Conservation (phyloP, 441 rosid genomes). For the Capsella rubella region DNA sequence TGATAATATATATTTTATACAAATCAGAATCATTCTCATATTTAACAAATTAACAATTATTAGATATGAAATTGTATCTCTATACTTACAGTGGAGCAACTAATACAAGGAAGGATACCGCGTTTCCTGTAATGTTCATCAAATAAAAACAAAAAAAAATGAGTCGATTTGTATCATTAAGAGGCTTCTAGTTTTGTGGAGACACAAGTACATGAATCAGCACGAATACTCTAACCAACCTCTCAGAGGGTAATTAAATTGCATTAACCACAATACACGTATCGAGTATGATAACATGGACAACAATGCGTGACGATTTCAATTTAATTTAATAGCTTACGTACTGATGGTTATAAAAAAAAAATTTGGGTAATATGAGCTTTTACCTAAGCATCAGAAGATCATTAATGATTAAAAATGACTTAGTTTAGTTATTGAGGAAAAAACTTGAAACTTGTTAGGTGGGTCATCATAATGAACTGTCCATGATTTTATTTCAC, state of each 20-base stretch:
- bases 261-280: constrained; percentile 38
- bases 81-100: constrained; percentile 84
- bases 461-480: constrained; percentile 37
- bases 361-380: constrained; percentile 15
- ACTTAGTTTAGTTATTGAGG: constrained; percentile 14
- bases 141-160: not conserved
- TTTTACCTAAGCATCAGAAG: constrained; percentile 14
- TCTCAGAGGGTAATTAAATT: constrained; percentile 35
- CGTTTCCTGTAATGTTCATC: constrained; percentile 60
- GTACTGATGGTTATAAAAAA: not conserved
- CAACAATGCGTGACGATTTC: constrained; percentile 42
- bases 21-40: constrained; percentile 9
- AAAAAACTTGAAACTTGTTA: constrained; percentile 25
- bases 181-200: constrained; percentile 30
- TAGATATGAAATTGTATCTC: not conserved
- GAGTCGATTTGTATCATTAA: constrained; percentile 14
- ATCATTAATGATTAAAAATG: not conserved
- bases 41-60: not conserved
- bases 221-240: constrained; percentile 29
- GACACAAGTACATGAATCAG: constrained; percentile 29
- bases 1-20: constrained; percentile 31
- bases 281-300: constrained; percentile 19
- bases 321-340: constrained; percentile 27
- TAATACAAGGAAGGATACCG: constrained; percentile 72
- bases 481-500: constrained; percentile 7